These are phyloP conservation scores for Volvox reticuliferus DNA, from an alignment of 139 green algal genomes.

Conservation along the genomic window DNA sequence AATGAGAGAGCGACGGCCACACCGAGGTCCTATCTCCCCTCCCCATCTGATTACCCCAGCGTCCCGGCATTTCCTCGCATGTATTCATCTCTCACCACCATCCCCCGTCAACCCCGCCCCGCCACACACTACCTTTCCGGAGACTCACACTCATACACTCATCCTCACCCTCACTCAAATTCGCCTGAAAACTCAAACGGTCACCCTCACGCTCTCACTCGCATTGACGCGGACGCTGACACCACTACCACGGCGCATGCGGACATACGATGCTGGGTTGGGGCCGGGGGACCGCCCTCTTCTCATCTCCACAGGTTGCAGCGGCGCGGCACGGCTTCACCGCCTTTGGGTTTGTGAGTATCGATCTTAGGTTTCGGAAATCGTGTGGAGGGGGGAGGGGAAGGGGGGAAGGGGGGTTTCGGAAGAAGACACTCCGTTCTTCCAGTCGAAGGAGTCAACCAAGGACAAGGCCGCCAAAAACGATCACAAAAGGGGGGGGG, in stretches of 20 bases:
- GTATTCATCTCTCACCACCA: neutral
- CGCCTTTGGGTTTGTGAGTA: slow-evolving; percentile 34
- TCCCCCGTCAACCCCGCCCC: neutral
- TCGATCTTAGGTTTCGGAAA: neutral
- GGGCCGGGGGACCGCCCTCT: too few species aligned
- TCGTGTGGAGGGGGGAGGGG: neutral
- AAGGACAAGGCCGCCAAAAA: too few species aligned
- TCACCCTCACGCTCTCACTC: neutral
- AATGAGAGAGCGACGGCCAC: too few species aligned
- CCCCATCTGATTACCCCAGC: too few species aligned
- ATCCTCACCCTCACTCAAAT: neutral
- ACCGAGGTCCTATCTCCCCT: too few species aligned
- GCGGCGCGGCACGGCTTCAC: slow-evolving; percentile 15
- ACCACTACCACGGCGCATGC: too few species aligned
- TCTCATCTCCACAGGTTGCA: neutral
- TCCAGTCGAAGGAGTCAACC: neutral
- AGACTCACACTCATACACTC: neutral
- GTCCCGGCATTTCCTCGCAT: too few species aligned
- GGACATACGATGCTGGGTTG: neutral
- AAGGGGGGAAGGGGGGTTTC: neutral
- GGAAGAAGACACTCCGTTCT: neutral
- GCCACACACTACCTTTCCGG: neutral
- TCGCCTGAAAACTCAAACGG: neutral
- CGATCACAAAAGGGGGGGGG: too few species aligned
- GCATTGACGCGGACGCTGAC: neutral